These are phyloP conservation scores for Yamadazyma kitorensis DNA, from an alignment of 805 yeast genomes.

Conservation along the genomic window DNA sequence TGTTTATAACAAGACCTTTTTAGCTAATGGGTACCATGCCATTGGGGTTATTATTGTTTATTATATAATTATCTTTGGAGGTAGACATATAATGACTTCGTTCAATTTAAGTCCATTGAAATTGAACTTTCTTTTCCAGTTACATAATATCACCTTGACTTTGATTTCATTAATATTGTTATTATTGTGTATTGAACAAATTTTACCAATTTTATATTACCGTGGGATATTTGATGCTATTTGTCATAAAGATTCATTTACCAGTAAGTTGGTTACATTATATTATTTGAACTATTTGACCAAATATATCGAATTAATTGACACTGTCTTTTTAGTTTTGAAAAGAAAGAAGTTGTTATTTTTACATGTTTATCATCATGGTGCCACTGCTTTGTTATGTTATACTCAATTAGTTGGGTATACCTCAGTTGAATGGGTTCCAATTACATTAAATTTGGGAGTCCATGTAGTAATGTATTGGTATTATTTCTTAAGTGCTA, in stretches of 20 bases:
- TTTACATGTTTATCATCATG: conserved; percentile 95
- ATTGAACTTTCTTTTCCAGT: conserved; percentile 72
- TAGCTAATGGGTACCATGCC: conserved; percentile 62
- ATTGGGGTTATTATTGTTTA: conserved; percentile 40
- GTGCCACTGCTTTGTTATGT: conserved; percentile 94
- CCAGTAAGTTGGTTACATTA: conserved; percentile 75
- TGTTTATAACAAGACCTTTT: conserved; percentile 59
- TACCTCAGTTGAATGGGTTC: conserved; percentile 94
- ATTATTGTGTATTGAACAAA: conserved; percentile 75
- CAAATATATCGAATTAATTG: conserved; percentile 84
- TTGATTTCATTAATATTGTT: conserved; percentile 62
- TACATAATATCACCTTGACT: conserved; percentile 81
- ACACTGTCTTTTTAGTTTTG: conserved; percentile 87
- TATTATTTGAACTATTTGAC: conserved; percentile 91
- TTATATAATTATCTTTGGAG: conserved; percentile 56
- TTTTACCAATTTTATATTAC: conserved; percentile 68
- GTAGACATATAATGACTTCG: conserved; percentile 58
- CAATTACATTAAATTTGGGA: conserved; percentile 80
- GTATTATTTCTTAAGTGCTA: conserved; percentile 90
- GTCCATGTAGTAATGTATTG: conserved; percentile 98
- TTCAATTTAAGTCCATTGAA: conserved; percentile 62
- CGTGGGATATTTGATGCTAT: conserved; percentile 84
- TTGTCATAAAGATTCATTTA: conserved; percentile 76
- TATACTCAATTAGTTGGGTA: conserved; percentile 88
- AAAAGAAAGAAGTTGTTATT: conserved; percentile 90